Base-by-base conservation (phyloP, 495 filamentous ascomycete species). In the Chaetomidium leptoderma region DNA sequence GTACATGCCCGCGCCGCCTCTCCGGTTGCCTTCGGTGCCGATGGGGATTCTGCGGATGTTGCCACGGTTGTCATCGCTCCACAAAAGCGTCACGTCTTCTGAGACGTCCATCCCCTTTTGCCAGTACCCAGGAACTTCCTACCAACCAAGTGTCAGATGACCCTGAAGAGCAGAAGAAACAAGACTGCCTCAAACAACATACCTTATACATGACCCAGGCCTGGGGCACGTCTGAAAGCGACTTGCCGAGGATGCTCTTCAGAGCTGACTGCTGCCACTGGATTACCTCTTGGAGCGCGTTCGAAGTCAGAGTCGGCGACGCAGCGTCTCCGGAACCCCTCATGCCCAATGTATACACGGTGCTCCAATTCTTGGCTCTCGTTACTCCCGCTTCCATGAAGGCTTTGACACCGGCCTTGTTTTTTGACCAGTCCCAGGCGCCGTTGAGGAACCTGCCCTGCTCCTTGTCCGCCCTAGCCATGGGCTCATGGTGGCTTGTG, bases 31-130 rank as follows among this genome's bases (percentile, higher is more conserved):
- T 62, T 88, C 85, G 53, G 80, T 76, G 2, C 61, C 77, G 21
- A 82, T 64, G 1, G 86, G 86, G 23, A 88, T 72, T 21, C 83
- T 72, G 24, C 79, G 77, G 44, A 84, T 74, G 66, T 86, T 84
- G 14, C 83, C 83, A 65, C 77, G 81, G 63, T 87, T 88, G 64
- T 88, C 85, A 62, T 88, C 85, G 1, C 83, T 77, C 75, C 81
- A 88, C 5, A 88, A 68, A 7, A 88, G 66, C 0, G 83, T 87
- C 39, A 88, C 76, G 63, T 86, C 77, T 39, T 89, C 84, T 0
- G 79, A 79, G 0, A 86, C 83, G 0, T 70, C 68, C 68, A 88
- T 77, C 6, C 84, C 85, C 14, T 74, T 72, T 43, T 84, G 77
- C 68, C 79, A 87, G 63, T 87, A 85, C 14, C 77, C 78, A 42